A percentile compares a stretch with the other conserved stretches of the same genome.
Evolutionary conservation across 164 flowering plant species (phyloP).

Genomic region (Stephania cephalantha): DNA sequence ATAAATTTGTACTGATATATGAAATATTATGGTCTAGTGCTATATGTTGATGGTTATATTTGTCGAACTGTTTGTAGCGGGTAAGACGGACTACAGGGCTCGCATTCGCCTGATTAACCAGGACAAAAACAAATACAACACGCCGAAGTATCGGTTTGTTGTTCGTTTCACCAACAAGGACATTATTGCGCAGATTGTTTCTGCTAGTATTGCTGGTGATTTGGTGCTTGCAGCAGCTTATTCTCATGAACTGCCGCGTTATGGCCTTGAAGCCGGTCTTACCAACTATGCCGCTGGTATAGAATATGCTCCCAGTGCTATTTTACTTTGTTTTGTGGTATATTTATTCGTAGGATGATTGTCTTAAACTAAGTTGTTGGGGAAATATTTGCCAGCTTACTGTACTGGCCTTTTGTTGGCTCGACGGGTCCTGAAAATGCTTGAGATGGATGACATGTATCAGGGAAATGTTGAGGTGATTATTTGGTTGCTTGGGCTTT

Average conservation of each 20-base stretch:
- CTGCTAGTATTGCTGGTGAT: conserved; percentile 67
- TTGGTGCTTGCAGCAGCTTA: conserved; percentile 72
- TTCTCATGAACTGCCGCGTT: conserved; percentile 69
- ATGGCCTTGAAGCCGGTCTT: conserved; percentile 80
- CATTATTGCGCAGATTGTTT: conserved; percentile 61
- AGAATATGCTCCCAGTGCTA: background rate
- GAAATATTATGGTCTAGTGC: background rate
- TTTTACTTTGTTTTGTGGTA: background rate
- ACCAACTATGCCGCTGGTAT: conserved; percentile 87
- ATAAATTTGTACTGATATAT: background rate
- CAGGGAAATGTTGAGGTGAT: conserved; percentile 34
- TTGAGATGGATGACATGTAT: conserved; percentile 35
- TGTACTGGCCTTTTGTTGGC: conserved; percentile 36
- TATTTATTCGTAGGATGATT: background rate
- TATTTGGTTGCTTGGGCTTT: background rate
- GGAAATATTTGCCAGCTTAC: conserved; percentile 21
- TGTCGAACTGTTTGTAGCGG: conserved; percentile 34
- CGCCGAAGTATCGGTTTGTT: conserved; percentile 77
- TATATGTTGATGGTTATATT: background rate
- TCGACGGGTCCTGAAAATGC: conserved; percentile 31
- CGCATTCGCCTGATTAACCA: conserved; percentile 78
- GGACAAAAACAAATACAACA: conserved; percentile 89
- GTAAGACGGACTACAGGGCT: conserved; percentile 88
- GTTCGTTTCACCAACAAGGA: conserved; percentile 79
- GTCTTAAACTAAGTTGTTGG: background rate